Evolutionary conservation across 1,284 basidiomycete species (phyloP).

Genomic region (Wallemia ichthyophaga): DNA sequence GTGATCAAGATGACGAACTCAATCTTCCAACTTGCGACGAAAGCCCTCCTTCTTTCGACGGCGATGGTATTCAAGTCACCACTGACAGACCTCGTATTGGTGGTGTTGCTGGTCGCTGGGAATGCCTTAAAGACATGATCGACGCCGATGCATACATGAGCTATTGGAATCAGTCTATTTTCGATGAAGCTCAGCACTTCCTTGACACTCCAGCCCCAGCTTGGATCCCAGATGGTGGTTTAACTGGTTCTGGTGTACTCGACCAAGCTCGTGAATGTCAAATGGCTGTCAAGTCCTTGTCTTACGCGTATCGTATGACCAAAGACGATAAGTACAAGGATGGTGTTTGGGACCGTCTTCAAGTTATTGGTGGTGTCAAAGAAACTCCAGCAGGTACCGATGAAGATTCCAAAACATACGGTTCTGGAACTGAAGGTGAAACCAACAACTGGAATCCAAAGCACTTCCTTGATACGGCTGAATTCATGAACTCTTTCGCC

Average conservation of each 20-base stretch:
- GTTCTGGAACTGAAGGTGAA: background rate
- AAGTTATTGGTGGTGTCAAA: background rate
- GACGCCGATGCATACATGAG: slow-evolving; percentile 15
- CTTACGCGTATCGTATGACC: slow-evolving; percentile 68
- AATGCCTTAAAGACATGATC: slow-evolving; percentile 15
- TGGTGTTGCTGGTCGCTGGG: slow-evolving; percentile 15
- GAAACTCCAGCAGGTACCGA: slow-evolving; percentile 37
- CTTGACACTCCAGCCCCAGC: slow-evolving; percentile 17
- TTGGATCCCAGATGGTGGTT: slow-evolving; percentile 15
- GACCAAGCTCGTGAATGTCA: slow-evolving; percentile 76
- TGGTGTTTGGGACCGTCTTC: slow-evolving; percentile 14
- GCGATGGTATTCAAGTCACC: slow-evolving; percentile 10
- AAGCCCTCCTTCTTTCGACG: background rate
- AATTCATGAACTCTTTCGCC: slow-evolving; percentile 56
- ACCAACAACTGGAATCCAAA: slow-evolving; percentile 39
- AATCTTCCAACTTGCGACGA: background rate
- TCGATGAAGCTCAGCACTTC: slow-evolving; percentile 51
- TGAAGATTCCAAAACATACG: slow-evolving; percentile 11
- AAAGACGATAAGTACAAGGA: slow-evolving; percentile 38
- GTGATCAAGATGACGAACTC: background rate
- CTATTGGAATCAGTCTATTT: slow-evolving; percentile 68
- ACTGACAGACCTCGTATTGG: slow-evolving; percentile 16
- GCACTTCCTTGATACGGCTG: slow-evolving; percentile 85
- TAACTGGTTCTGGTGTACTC: slow-evolving; percentile 48
- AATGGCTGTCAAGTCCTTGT: slow-evolving; percentile 65